These are phyloP conservation scores for Boletus coccyginus DNA, from an alignment of 768 basidiomycete genomes.

Conservation along the genomic window DNA sequence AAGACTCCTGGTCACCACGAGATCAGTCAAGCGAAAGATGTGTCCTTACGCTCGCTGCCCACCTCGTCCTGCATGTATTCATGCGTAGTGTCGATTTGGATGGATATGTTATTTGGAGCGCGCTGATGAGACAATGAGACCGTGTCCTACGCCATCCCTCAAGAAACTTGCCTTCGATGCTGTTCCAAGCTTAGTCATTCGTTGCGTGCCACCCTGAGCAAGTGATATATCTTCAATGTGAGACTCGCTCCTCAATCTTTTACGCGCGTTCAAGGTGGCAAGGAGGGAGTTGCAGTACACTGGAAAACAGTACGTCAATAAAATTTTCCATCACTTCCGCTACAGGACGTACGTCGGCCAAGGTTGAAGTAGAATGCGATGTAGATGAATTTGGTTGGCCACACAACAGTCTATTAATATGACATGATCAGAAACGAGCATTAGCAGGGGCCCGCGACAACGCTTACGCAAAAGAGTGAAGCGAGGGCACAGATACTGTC, in stretches of 20 bases:
- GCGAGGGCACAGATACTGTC: constrained; percentile 48
- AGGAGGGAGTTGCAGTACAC: constrained; percentile 63
- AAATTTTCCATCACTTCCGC: too few relatives aligned
- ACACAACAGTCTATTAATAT: constrained; percentile 42
- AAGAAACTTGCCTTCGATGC: constrained; percentile 3
- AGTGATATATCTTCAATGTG: constrained; percentile 10
- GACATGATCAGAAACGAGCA: neutral
- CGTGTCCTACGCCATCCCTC: too few relatives aligned
- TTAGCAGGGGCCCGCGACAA: neutral
- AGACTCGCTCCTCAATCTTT: constrained; percentile 36
- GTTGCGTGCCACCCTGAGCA: neutral
- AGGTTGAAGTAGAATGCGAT: constrained; percentile 60
- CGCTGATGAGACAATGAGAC: constrained; percentile 4
- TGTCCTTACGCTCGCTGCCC: neutral
- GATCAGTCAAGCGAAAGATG: neutral
- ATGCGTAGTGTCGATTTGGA: constrained; percentile 62
- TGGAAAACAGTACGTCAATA: constrained; percentile 16
- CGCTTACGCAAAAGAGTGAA: constrained; percentile 48
- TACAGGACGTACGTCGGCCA: constrained; percentile 47
- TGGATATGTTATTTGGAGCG: constrained; percentile 50
- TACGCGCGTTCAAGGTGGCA: constrained; percentile 55
- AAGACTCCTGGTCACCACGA: neutral
- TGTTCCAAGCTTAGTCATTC: neutral
- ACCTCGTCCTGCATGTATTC: constrained; percentile 45
- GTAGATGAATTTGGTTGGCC: constrained; percentile 51